Percentiles rank a stretch among this genome's conserved stretches.
Conservation (phyloP, 257 asterid species). For the Linderniella brevidens region DNA sequence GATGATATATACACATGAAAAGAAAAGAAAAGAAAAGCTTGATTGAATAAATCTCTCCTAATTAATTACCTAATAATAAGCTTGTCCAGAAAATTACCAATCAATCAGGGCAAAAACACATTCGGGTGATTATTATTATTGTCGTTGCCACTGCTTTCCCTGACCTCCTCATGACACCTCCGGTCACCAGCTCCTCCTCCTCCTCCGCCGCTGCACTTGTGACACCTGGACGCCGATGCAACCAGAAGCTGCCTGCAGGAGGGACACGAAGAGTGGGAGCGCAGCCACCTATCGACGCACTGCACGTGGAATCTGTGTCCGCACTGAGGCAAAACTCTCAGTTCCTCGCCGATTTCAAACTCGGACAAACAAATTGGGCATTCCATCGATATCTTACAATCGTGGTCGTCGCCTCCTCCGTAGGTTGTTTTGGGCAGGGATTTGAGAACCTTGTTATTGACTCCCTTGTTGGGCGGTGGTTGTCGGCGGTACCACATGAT, state of each 20-base stretch:
- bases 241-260: conserved; percentile 27
- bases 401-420: conserved; percentile 9
- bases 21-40: too few relatives aligned
- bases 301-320: conserved; percentile 31
- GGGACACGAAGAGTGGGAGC: conserved; percentile 30
- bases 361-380: conserved; percentile 33
- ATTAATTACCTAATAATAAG: too few relatives aligned
- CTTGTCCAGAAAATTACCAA: too few relatives aligned
- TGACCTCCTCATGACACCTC: too few relatives aligned
- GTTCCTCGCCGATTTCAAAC: conserved; percentile 25
- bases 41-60: too few relatives aligned
- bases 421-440: conserved; percentile 30
- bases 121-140: too few relatives aligned
- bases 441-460: conserved; percentile 25
- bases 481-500: conserved; percentile 7
- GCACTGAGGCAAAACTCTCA: conserved; percentile 32
- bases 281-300: conserved; percentile 31
- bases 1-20: too few relatives aligned
- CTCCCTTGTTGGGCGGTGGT: conserved; percentile 19
- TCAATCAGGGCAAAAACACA: too few relatives aligned
- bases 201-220: conserved; percentile 16
- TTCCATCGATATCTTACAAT: conserved; percentile 12
- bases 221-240: conserved; percentile 13
- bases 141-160: too few relatives aligned
- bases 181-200: too few relatives aligned